Evolutionary conservation across 202 grass and related monocot species (phyloP), one percentile per base, ranked within the genome.

Genomic region (Zoysia matrella): DNA sequence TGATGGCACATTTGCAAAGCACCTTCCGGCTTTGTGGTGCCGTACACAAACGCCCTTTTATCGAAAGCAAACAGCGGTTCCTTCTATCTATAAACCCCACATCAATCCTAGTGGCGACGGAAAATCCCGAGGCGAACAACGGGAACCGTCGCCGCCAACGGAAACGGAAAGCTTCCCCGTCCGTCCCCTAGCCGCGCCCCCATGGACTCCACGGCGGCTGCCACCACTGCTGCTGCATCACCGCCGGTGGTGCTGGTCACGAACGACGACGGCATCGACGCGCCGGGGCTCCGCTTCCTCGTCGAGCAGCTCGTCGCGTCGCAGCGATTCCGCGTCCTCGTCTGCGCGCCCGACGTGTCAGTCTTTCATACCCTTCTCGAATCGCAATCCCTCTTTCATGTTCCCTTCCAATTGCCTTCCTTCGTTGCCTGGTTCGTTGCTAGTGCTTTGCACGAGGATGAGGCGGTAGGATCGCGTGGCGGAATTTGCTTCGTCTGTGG

Each of bases 211-310:
- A 74, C 77, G 74, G 66, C 67, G 58, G 76, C 78, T 7, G 47
- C 69, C 3, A 16, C 62, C 30, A 36, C 30, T 36, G 30, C 30
- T 36, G 30, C 30, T 36, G 30, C 30, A 3, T 65, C 30, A 1
- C 30, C 65, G 6, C 88, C 86, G 3, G 78, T 75, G 70, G 67
- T 98, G 62, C 5, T 98, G 84, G 86, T 98, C 77, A 98, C 91
- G 16, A 95, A 98, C 87, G 96, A 98, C 87, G 96, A 95, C 85
- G 91, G 92, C 8, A 93, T 98, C 89, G 96, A 98, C 74, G 90
- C 90, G 65, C 83, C 90, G 48, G 95, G 92, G 18, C 89, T 98
- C 66, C 89, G 89, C 30, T 92, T 93, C 91, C 96, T 99, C 87
- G 96, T 93, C 18, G 92, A 92, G 15, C 89, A 86, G 82, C 96